A percentile compares a stretch with the other conserved stretches of the same genome.
These are phyloP conservation scores for Macadamia integrifolia DNA, from an alignment of 164 flowering plant species.

Conservation along the genomic window DNA sequence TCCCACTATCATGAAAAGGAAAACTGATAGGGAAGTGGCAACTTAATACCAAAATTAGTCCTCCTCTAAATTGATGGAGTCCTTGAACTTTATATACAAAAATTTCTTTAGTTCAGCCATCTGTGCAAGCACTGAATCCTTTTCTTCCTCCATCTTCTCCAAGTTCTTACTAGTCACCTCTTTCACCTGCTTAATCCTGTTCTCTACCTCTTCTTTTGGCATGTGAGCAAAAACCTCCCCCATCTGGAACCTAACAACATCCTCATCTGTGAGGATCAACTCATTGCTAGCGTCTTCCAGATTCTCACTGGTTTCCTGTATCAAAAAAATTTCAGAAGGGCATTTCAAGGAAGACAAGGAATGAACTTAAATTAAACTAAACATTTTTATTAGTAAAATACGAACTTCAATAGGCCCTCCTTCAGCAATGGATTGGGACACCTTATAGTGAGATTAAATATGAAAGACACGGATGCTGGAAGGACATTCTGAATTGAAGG, in stretches of 20 bases:
- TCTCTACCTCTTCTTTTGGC: conserved; percentile 83
- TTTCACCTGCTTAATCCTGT: conserved; percentile 70
- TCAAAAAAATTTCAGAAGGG: background rate
- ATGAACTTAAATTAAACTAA: no score
- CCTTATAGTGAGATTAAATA: no score
- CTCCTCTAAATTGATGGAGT: conserved; percentile 95
- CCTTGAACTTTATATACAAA: conserved; percentile 84
- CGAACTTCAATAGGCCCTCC: no score
- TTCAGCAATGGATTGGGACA: no score
- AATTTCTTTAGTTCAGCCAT: conserved; percentile 90
- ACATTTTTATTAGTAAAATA: no score
- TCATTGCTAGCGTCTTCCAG: conserved; percentile 96
- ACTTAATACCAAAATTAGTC: conserved; percentile 30
- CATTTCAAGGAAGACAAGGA: background rate
- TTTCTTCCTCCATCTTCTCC: conserved; percentile 83
- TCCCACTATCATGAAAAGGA: no score
- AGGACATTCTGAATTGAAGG: no score
- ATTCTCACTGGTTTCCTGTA: conserved; percentile 76
- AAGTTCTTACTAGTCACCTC: conserved; percentile 53
- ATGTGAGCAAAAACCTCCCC: conserved; percentile 96
- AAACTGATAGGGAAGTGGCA: background rate
- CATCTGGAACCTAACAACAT: conserved; percentile 72
- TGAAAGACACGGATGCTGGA: no score
- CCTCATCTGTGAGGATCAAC: conserved; percentile 90
- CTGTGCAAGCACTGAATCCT: conserved; percentile 57